phyloP scores from a whole-genome alignment of 768 basidiomycete genomes.

The Mycena olivaceomarginata region DNA sequence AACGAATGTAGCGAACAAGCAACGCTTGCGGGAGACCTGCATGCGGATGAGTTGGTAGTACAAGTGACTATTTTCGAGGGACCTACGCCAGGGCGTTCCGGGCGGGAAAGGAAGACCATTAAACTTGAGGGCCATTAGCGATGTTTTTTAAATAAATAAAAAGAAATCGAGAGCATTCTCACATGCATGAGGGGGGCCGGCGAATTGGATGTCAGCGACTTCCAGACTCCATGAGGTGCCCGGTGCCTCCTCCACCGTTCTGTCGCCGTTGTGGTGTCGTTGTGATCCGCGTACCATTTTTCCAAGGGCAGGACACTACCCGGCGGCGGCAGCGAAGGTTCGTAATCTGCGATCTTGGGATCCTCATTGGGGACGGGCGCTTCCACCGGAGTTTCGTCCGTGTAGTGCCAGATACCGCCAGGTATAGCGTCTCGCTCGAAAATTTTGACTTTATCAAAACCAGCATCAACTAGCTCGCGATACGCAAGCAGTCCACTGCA shows the following conservation, averaged over 20 bases:
- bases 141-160: neutral
- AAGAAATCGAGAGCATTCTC: neutral
- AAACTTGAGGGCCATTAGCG: slow-evolving; percentile 52
- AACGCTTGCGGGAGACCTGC: slow-evolving; percentile 58
- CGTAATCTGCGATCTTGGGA: slow-evolving; percentile 56
- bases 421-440: slow-evolving; percentile 58
- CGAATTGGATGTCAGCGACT: neutral
- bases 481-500: slow-evolving; percentile 59
- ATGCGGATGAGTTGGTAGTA: neutral
- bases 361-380: slow-evolving; percentile 59
- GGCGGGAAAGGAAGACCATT: slow-evolving; percentile 56
- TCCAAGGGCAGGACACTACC: slow-evolving; percentile 56
- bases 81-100: slow-evolving; percentile 57
- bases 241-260: slow-evolving; percentile 32
- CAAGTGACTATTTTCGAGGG: neutral
- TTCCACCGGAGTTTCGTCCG: slow-evolving; percentile 57
- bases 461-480: slow-evolving; percentile 57
- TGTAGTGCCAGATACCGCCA: slow-evolving; percentile 65
- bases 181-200: neutral
- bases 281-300: slow-evolving; percentile 34
- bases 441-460: slow-evolving; percentile 50
- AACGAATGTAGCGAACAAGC: slow-evolving; percentile 60
- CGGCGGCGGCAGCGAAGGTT: slow-evolving; percentile 57
- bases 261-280: slow-evolving; percentile 35
- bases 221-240: neutral